phyloP scores from a whole-genome alignment of 441 rosid species.

The Iberis amara region DNA sequence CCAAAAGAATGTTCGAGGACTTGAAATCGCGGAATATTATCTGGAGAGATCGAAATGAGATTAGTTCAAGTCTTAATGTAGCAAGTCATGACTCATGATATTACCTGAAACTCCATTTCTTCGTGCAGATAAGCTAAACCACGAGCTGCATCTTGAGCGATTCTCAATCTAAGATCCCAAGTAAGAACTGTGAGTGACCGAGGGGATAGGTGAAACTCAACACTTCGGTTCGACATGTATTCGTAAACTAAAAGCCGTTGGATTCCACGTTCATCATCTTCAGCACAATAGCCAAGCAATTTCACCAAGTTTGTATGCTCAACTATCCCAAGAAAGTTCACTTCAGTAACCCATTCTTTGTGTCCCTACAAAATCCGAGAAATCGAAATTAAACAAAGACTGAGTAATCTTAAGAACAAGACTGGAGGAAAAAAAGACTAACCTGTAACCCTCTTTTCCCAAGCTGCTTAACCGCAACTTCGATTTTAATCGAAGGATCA shows the following conservation, averaged over 20 bases:
- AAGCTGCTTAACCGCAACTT: constrained; percentile 64
- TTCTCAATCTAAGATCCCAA: constrained; percentile 72
- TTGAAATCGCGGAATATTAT: constrained; percentile 88
- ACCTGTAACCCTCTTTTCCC: constrained; percentile 58
- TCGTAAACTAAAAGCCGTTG: constrained; percentile 68
- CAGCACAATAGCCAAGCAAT: constrained; percentile 68
- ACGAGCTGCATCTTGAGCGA: constrained; percentile 90
- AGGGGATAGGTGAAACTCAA: constrained; percentile 45
- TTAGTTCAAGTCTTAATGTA: constrained; percentile 1
- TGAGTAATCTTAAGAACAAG: constrained; percentile 5
- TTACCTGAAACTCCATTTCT: constrained; percentile 89
- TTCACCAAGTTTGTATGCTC: constrained; percentile 69
- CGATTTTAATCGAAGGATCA: constrained; percentile 42
- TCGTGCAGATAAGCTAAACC: constrained; percentile 82
- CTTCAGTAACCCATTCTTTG: constrained; percentile 74
- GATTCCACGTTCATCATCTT: constrained; percentile 79
- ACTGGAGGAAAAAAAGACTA: constrained; percentile 15
- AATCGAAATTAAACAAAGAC: neutral
- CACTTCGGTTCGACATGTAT: constrained; percentile 60
- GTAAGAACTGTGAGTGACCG: constrained; percentile 51
- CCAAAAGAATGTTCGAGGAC: constrained; percentile 84
- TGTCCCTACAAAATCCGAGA: constrained; percentile 44
- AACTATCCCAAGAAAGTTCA: constrained; percentile 60
- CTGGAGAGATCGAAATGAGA: constrained; percentile 32
- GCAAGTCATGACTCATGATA: constrained; percentile 2